Conservation (phyloP, 73 alveolate species). For the Paramecium sexaurelia region DNA sequence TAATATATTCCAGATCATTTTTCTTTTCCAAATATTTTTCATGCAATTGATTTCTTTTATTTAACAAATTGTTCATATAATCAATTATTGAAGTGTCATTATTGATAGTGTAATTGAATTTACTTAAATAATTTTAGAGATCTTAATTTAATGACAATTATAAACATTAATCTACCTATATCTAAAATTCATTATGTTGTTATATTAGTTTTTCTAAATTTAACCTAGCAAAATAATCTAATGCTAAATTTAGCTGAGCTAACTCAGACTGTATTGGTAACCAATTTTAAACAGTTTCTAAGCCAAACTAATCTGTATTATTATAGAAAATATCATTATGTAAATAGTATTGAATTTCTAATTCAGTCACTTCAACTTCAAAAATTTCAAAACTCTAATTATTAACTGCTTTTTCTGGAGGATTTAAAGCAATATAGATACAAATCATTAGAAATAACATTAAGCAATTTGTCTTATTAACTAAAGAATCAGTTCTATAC, state of each 20-base stretch:
- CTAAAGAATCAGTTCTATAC: conserved; percentile 4
- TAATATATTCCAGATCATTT: background rate
- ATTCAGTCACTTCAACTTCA: background rate
- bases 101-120: background rate
- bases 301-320: background rate
- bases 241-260: background rate
- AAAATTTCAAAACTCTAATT: background rate
- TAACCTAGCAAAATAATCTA: background rate
- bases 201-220: background rate
- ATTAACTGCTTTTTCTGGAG: background rate
- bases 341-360: background rate
- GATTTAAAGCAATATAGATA: background rate
- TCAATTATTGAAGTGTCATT: background rate
- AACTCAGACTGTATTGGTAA: background rate
- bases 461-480: background rate
- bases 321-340: background rate
- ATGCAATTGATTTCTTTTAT: background rate
- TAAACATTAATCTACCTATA: background rate
- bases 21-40: background rate
- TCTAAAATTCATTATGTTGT: background rate
- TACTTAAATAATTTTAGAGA: background rate
- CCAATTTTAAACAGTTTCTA: background rate
- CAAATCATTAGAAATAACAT: background rate
- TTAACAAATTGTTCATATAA: background rate
- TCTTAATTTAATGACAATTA: background rate